Base-by-base conservation (phyloP, 768 basidiomycete genomes). In the Suillus luteus region DNA sequence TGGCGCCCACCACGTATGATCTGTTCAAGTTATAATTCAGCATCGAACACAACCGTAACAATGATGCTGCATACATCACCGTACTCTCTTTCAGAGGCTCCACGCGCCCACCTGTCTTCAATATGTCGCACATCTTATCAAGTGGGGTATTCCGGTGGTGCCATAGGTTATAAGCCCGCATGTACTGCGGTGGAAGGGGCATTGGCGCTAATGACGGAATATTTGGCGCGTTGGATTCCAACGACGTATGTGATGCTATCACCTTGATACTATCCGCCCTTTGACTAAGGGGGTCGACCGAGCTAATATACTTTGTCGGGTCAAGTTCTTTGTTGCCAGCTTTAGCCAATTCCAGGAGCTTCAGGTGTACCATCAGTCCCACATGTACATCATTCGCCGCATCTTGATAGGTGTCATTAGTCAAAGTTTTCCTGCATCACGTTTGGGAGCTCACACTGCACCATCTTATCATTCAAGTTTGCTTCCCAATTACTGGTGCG, bases 331-430 rank as follows among this genome's bases (percentile, higher is more conserved):
- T 66, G 24, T 66, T 65, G 12, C 67, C 44, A 19, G 68, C 60
- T 19, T 64, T 54, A 1, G 80, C 80, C 5, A 79, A 75, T 3
- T 62, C 67, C 27, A 74, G 55, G n/a, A 85, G 59, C 44, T 65
- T 71, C 22, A 76, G 73, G 67, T 82, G 81, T 22, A 84, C 79
- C 69, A 77, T 75, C 15, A 85, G 70, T 5, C 79, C 81, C 49
- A 78, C 81, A 63, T 85, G 78, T 49, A 79, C 81, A 62, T 85
- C 83, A 64, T 85, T 85, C 0, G 83, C 83, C 2, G 83, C 83
- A 64, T 85, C 83, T 84, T 49, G 35, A 58, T 17, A 31, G 41
- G 10, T 3, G 31, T 51, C 40, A 41, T 41, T 31, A 57, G 51
- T 61, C 22, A 15, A n/a, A 27, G 8, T 43, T 48, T 37, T 43